These are phyloP conservation scores for Remersonia thermophila DNA, from an alignment of 2,329 filamentous ascomycete species.

Conservation along the genomic window DNA sequence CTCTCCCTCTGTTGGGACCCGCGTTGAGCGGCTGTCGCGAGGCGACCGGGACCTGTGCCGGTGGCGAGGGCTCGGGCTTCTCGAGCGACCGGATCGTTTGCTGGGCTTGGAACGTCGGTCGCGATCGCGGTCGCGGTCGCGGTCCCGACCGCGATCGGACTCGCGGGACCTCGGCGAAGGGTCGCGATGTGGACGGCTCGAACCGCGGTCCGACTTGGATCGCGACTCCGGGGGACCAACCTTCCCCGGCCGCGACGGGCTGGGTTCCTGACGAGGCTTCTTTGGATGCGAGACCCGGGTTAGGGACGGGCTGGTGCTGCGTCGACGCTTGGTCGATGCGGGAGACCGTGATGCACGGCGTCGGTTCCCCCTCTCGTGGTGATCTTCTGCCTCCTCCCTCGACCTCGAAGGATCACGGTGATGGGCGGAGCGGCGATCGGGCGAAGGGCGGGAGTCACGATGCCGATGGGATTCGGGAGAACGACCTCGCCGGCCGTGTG, in stretches of 20 bases:
- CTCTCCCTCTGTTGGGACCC: constrained; percentile 1
- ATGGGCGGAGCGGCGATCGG: constrained; percentile 8
- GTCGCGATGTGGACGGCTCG: constrained; percentile 11
- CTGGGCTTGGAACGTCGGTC: constrained; percentile 17
- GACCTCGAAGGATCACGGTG: constrained; percentile 5
- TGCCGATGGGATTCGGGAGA: constrained; percentile 10
- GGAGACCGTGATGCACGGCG: constrained; percentile 18
- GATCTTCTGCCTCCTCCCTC: constrained; percentile 8
- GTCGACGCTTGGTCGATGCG: constrained; percentile 18
- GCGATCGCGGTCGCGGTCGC: not conserved
- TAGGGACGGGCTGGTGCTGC: constrained; percentile 18
- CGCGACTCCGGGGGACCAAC: constrained; percentile 8
- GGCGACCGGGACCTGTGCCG: constrained; percentile 21
- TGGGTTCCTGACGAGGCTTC: constrained; percentile 15
- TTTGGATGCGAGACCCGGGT: constrained; percentile 13
- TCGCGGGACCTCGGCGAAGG: constrained; percentile 18
- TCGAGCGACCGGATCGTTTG: constrained; percentile 14
- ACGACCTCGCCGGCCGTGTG: constrained; percentile 12
- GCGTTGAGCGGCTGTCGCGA: constrained; percentile 1
- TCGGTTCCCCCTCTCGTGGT: constrained; percentile 6
- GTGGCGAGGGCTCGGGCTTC: constrained; percentile 9
- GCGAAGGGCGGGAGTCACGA: constrained; percentile 9
- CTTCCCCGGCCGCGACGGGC: constrained; percentile 11
- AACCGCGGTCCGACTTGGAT: constrained; percentile 8
- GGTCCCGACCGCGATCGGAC: constrained; percentile 4